These are phyloP conservation scores for Russula sp. DNA, from an alignment of 768 basidiomycete genomes.

Conservation along the genomic window DNA sequence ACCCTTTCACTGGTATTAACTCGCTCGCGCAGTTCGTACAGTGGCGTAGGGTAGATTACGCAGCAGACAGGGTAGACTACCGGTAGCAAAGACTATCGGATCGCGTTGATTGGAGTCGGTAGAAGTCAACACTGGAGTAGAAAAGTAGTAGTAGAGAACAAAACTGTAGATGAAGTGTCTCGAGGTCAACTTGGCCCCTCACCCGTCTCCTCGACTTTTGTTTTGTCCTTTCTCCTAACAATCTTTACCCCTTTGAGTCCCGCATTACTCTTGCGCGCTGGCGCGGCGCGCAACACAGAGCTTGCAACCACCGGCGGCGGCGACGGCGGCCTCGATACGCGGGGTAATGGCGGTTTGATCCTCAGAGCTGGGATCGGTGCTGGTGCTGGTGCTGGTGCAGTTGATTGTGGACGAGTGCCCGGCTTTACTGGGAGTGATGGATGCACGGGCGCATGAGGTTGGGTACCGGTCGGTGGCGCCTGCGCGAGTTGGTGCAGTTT, in stretches of 20 bases:
- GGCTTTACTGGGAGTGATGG: slow-evolving; percentile 20
- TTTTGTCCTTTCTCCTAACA: slow-evolving; percentile 23
- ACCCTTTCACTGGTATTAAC: too few relatives aligned
- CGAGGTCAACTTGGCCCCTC: background rate
- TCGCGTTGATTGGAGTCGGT: too few relatives aligned
- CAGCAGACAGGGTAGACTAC: too few relatives aligned
- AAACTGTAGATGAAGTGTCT: background rate
- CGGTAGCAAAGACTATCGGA: too few relatives aligned
- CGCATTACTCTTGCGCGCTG: slow-evolving; percentile 10
- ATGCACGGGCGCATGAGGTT: slow-evolving; percentile 30
- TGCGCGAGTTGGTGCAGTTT: slow-evolving; percentile 78
- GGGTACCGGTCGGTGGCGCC: slow-evolving; percentile 12
- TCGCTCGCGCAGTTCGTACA: too few relatives aligned
- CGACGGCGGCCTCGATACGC: slow-evolving; percentile 7
- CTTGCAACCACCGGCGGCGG: background rate
- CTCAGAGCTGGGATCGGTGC: background rate
- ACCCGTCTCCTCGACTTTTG: slow-evolving; percentile 3
- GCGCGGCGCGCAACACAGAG: background rate
- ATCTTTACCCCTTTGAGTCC: slow-evolving; percentile 26
- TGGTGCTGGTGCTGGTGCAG: background rate
- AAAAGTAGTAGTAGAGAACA: background rate
- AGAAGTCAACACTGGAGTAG: background rate
- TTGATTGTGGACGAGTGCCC: background rate
- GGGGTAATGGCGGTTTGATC: background rate
- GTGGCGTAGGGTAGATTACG: too few relatives aligned